phyloP scores from a whole-genome alignment of 2,329 filamentous ascomycete genomes.

The Trichoderma oligosporum region DNA sequence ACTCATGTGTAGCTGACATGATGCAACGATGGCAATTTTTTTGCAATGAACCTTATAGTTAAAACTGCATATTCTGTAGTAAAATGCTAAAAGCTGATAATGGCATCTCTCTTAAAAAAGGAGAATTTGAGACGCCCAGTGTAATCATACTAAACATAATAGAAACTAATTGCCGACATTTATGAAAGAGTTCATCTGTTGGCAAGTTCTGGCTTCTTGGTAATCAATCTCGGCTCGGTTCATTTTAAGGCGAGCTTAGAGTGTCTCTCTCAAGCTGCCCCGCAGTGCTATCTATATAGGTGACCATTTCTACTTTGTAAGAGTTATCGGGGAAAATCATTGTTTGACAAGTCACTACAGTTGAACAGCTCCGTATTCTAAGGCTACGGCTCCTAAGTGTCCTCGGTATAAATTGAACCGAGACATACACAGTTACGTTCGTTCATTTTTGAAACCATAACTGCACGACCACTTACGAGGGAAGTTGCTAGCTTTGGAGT shows the following conservation, averaged over 20 bases:
- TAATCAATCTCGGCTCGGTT: constrained; percentile 4
- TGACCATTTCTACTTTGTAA: neutral
- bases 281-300: neutral
- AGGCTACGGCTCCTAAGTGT: too few relatives aligned
- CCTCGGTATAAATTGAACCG: constrained; percentile 5
- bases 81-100: too few relatives aligned
- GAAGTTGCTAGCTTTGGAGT: neutral
- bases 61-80: too few relatives aligned
- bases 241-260: constrained; percentile 9
- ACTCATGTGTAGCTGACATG: neutral
- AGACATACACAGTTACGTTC: neutral
- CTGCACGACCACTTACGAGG: neutral
- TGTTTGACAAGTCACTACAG: too few relatives aligned
- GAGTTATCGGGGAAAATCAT: too few relatives aligned
- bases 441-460: neutral
- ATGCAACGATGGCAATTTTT: too few relatives aligned
- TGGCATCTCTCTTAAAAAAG: too few relatives aligned
- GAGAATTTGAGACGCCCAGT: too few relatives aligned
- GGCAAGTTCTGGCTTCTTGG: neutral
- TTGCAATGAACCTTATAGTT: too few relatives aligned
- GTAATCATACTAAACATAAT: too few relatives aligned
- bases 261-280: neutral
- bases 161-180: too few relatives aligned
- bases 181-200: neutral
- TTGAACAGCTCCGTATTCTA: too few relatives aligned